Evolutionary conservation across 352 stramenopile genomes (phyloP).

Genomic region (Phytophthora fragariaefolia): DNA sequence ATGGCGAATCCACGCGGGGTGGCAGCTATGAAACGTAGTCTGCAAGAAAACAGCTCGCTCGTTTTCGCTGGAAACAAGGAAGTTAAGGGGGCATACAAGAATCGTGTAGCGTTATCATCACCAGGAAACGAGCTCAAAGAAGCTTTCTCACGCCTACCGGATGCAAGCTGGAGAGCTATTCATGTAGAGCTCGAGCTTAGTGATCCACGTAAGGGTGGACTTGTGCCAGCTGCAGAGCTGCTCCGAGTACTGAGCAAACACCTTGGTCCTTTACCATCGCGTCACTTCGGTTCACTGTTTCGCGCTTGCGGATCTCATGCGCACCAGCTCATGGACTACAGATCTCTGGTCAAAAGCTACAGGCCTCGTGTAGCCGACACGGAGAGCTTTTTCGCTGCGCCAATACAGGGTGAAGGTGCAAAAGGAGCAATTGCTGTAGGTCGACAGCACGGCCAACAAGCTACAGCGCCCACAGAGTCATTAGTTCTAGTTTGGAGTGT

Average conservation of each 20-base stretch:
- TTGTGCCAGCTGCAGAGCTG: constrained; percentile 66
- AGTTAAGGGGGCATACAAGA: constrained; percentile 67
- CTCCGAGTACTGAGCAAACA: constrained; percentile 72
- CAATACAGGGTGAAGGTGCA: constrained; percentile 35
- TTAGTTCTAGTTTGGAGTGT: constrained; percentile 79
- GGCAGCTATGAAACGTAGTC: constrained; percentile 32
- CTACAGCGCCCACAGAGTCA: constrained; percentile 67
- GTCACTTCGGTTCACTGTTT: constrained; percentile 65
- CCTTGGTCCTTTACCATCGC: constrained; percentile 59
- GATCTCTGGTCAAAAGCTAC: constrained; percentile 73
- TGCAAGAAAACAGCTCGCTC: constrained; percentile 72
- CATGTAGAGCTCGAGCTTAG: constrained; percentile 71
- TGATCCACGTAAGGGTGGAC: constrained; percentile 61
- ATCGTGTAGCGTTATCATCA: constrained; percentile 60
- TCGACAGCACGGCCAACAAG: constrained; percentile 55
- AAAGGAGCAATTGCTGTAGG: constrained; percentile 30
- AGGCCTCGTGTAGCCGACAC: constrained; percentile 59
- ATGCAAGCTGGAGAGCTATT: constrained; percentile 67
- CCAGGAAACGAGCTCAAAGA: constrained; percentile 79
- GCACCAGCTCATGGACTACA: constrained; percentile 78
- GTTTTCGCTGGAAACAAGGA: constrained; percentile 56
- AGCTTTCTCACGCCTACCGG: constrained; percentile 61
- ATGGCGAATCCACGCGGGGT: constrained; percentile 20
- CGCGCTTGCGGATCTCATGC: constrained; percentile 68
- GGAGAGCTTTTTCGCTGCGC: constrained; percentile 52